Percentiles rank a stretch among this genome's conserved stretches.
phyloP scores from a whole-genome alignment of 2,329 filamentous ascomycete genomes.

The Nannizzia gypsea region DNA sequence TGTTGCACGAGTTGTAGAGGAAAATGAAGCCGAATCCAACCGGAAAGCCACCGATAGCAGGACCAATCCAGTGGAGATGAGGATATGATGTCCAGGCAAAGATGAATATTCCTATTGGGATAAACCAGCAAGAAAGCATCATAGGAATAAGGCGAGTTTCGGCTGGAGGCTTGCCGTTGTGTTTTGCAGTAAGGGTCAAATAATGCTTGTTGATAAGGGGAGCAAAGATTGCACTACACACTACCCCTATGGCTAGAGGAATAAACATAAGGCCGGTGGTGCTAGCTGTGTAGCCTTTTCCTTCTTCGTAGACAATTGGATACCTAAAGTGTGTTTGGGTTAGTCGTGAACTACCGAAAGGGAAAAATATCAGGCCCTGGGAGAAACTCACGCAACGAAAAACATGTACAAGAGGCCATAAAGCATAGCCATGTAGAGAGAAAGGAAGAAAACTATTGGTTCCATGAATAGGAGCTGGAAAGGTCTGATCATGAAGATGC shows the following conservation, averaged over 20 bases:
- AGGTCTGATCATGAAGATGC: constrained; percentile 65
- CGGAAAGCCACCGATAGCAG: constrained; percentile 56
- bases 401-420: constrained; percentile 43
- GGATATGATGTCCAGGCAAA: constrained; percentile 60
- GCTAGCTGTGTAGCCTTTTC: constrained; percentile 65
- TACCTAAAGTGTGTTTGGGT: constrained; percentile 21
- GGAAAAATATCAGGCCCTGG: constrained; percentile 35
- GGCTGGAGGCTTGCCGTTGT: constrained; percentile 62
- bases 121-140: constrained; percentile 65
- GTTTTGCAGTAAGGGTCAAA: constrained; percentile 48
- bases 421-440: constrained; percentile 73
- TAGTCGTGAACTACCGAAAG: constrained; percentile 8
- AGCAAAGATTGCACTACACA: constrained; percentile 53
- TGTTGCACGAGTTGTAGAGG: constrained; percentile 67
- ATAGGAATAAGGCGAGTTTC: constrained; percentile 72
- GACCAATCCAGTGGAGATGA: constrained; percentile 56
- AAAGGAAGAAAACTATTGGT: constrained; percentile 73
- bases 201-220: constrained; percentile 75
- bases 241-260: constrained; percentile 63
- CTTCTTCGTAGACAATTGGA: constrained; percentile 58
- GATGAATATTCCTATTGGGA: constrained; percentile 54
- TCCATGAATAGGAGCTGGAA: constrained; percentile 78
- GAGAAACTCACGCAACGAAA: constrained; percentile 37
- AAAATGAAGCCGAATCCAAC: constrained; percentile 76
- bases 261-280: constrained; percentile 80